A percentile compares a stretch with the other conserved stretches of the same genome.
These are phyloP conservation scores for Fusarium aywerte DNA, from an alignment of 2,329 filamentous ascomycete species.

Conservation along the genomic window DNA sequence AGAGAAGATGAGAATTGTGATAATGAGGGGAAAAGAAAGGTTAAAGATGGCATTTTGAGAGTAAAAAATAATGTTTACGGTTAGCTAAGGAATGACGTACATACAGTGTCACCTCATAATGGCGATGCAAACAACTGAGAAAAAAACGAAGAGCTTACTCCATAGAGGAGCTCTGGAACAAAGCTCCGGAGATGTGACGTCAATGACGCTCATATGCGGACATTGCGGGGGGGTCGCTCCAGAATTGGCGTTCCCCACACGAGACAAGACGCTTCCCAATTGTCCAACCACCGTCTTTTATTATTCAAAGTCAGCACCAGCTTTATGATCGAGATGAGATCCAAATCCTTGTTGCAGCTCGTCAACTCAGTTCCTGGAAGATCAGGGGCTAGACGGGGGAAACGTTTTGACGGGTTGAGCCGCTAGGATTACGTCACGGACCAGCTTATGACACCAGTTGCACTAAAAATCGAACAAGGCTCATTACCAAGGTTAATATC, in stretches of 20 bases:
- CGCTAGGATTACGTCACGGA: conserved; percentile 31
- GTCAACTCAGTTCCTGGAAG: conserved; percentile 1
- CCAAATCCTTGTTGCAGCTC: not conserved
- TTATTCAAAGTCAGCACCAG: not conserved
- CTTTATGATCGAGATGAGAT: conserved; percentile 13
- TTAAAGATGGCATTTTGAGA: conserved; percentile 12
- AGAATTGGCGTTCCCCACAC: conserved; percentile 18
- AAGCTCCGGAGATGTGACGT: conserved; percentile 42
- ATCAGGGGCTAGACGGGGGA: conserved; percentile 26
- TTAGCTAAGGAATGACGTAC: conserved; percentile 36
- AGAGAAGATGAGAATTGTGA: not conserved
- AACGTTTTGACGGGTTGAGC: conserved; percentile 15
- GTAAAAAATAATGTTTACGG: not conserved
- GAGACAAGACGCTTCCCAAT: conserved; percentile 11
- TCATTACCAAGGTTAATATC: conserved; percentile 1
- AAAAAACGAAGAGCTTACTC: conserved; percentile 7
- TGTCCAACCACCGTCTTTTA: conserved; percentile 17
- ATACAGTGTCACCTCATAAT: conserved; percentile 25
- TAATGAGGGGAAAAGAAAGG: not conserved
- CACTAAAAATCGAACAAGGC: not conserved
- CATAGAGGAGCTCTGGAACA: conserved; percentile 17
- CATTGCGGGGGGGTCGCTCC: conserved; percentile 28
- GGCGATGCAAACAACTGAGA: conserved; percentile 22
- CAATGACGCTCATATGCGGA: conserved; percentile 41
- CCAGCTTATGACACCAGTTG: not conserved